Conservation (phyloP, 148 eudicot genomes). For the Chenopodium album region DNA sequence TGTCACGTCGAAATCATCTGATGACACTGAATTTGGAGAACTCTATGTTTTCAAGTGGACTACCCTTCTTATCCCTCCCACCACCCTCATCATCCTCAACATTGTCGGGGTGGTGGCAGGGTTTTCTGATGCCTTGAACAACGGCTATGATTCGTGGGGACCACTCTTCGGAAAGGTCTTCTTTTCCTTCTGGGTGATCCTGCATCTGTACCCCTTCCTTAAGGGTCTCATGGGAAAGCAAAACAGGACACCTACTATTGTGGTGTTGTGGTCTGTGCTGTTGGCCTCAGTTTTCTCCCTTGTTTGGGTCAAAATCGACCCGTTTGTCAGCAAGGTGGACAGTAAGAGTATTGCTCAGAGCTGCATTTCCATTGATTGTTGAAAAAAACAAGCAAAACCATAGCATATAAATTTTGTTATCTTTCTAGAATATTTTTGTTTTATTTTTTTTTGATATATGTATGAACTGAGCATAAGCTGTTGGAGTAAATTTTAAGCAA, state of each 20-base stretch:
- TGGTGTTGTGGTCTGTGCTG: constrained; percentile 84
- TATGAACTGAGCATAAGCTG: constrained; percentile 7
- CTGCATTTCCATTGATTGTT: constrained; percentile 89
- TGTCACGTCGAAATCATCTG: constrained; percentile 82
- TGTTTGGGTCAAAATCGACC: constrained; percentile 96
- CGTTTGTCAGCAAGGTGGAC: constrained; percentile 63
- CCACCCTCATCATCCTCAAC: constrained; percentile 77
- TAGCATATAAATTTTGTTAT: background rate
- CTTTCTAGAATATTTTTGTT: background rate
- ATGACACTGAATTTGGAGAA: constrained; percentile 82
- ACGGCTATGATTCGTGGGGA: constrained; percentile 93
- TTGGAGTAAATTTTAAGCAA: constrained; percentile 24
- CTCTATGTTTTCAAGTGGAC: constrained; percentile 95
- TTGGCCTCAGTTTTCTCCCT: constrained; percentile 98
- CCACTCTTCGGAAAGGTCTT: constrained; percentile 91
- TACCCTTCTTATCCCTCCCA: constrained; percentile 93
- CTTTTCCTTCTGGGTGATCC: constrained; percentile 92
- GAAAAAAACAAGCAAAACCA: constrained; percentile 12
- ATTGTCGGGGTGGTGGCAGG: constrained; percentile 94
- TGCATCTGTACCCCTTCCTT: constrained; percentile 92
- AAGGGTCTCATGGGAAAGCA: constrained; percentile 98
- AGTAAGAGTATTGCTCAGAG: constrained; percentile 39
- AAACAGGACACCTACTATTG: constrained; percentile 93
- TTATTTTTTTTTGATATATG: background rate
- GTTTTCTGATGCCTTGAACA: constrained; percentile 87